phyloP scores from a whole-genome alignment of 306 rosid species.

The Quillaja saponaria region DNA sequence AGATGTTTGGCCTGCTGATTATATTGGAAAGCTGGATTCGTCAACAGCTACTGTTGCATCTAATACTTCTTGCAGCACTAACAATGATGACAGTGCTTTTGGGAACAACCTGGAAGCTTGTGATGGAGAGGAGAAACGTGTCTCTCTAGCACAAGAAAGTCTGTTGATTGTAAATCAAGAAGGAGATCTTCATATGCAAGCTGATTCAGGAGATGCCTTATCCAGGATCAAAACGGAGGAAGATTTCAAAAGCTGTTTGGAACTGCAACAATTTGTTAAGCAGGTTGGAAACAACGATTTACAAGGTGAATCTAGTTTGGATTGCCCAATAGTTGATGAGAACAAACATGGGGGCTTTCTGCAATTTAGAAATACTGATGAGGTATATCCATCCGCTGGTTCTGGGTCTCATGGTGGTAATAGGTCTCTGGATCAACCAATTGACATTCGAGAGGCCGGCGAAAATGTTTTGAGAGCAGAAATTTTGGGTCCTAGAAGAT shows the following conservation, averaged over 20 bases:
- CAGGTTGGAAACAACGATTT: conserved; percentile 36
- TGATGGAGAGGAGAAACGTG: conserved; percentile 47
- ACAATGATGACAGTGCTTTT: conserved; percentile 28
- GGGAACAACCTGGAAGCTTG: conserved; percentile 36
- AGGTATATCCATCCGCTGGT: conserved; percentile 36
- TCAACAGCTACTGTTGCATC: conserved; percentile 37
- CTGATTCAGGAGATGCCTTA: conserved; percentile 44
- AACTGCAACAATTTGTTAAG: conserved; percentile 42
- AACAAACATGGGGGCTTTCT: conserved; percentile 33
- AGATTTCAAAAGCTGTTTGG: conserved; percentile 64
- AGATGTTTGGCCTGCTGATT: conserved; percentile 73
- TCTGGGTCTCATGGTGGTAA: conserved; percentile 35
- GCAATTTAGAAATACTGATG: conserved; percentile 28
- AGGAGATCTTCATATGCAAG: conserved; percentile 29
- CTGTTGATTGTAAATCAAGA: conserved; percentile 35
- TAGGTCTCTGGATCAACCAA: conserved; percentile 34
- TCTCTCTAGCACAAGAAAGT: conserved; percentile 39
- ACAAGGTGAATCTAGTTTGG: conserved; percentile 22
- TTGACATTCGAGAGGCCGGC: conserved; percentile 34
- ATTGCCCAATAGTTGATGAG: conserved; percentile 30
- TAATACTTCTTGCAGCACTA: conserved; percentile 13
- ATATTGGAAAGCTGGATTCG: conserved; percentile 51
- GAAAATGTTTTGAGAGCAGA: conserved; percentile 36
- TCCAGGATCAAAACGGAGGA: conserved; percentile 35
- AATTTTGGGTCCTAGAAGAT: conserved; percentile 31